Base-by-base conservation (phyloP, 2,329 filamentous ascomycete species). In the Alternaria incomplexa region DNA sequence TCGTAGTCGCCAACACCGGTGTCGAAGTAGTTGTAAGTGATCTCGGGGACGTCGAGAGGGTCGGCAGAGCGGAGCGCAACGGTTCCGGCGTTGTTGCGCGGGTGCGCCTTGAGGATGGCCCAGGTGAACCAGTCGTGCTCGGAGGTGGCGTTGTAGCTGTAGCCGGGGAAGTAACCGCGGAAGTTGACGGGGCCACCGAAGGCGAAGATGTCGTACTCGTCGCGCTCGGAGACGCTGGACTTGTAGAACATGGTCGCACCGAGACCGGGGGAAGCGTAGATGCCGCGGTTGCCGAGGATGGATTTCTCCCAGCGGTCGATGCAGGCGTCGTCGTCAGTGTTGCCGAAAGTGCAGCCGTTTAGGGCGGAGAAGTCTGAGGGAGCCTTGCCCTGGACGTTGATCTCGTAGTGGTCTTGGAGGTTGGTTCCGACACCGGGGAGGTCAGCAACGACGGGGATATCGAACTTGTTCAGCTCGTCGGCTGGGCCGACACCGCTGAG, bases 391-490 rank as follows among this genome's bases (percentile, higher is more conserved):
- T 85, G 83, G 10, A 88, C 82, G 44, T 67, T 66, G 62, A 74
- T 77, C 66, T 85, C 85, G 54, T 86, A 86, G 62, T 89, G 88
- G 72, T 92, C 89, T 55, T 89, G 83, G 4, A 91, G 81, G 77
- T 91, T 89, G 63, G 85, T 86, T 3, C 89, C 89, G 2, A 91
- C 88, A 52, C 89, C 87, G 1, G 86, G 85, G 0, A 88, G 85
- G 66, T 90, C 83, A 4, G 83, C 80, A n/a, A 89, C 68, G 2
- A 86, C 79, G 3, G 82, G 73, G 65, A 91, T 90, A 13, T 81
- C 77, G 70, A 86, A 84, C 54, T 81, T 80, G 22, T 82, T 63
- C 12, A 91, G 83, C 64, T 88, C 84, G 0, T 79, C 73, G 4
- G 77, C 70, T 0, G 87, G 87, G 0, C 89, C 89, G 36, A 91